Percentiles rank a stretch among this genome's conserved stretches.
Evolutionary conservation across 352 stramenopile species (phyloP).

Genomic region (Globisporangium cederbergense): DNA sequence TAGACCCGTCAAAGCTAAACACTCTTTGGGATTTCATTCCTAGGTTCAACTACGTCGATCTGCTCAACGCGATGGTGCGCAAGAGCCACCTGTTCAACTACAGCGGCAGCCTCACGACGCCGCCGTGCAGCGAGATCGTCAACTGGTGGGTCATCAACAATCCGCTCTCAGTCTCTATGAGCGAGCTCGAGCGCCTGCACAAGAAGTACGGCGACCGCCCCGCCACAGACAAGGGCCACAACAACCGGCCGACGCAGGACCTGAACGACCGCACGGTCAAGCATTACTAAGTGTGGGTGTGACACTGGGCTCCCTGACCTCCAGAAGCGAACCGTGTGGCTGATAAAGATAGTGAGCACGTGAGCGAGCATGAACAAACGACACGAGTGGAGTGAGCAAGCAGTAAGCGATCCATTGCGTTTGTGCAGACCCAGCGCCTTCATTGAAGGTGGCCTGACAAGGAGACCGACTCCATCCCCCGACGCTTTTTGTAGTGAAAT

Average conservation of each 20-base stretch:
- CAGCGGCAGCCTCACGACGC: conserved; percentile 54
- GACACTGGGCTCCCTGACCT: neutral
- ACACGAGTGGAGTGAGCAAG: no score
- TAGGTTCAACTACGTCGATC: conserved; percentile 57
- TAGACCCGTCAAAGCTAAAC: neutral
- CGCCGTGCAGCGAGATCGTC: conserved; percentile 45
- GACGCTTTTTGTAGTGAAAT: no score
- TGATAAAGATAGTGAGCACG: no score
- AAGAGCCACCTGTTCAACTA: conserved; percentile 72
- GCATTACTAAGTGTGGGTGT: conserved; percentile 9
- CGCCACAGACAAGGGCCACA: conserved; percentile 38
- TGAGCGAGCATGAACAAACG: no score
- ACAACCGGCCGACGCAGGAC: conserved; percentile 36
- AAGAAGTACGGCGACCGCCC: conserved; percentile 30
- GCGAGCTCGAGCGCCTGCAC: conserved; percentile 33
- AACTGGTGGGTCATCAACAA: conserved; percentile 65
- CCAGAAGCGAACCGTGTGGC: no score
- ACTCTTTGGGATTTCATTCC: neutral
- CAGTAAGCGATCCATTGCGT: no score
- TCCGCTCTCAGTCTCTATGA: conserved; percentile 37
- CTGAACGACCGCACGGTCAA: conserved; percentile 34
- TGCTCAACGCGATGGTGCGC: conserved; percentile 45
- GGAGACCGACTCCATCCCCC: no score
- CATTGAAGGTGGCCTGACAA: no score
- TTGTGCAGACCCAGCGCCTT: no score